These are phyloP conservation scores for Gossypium aridum DNA, from an alignment of 441 rosid genomes.

Conservation along the genomic window DNA sequence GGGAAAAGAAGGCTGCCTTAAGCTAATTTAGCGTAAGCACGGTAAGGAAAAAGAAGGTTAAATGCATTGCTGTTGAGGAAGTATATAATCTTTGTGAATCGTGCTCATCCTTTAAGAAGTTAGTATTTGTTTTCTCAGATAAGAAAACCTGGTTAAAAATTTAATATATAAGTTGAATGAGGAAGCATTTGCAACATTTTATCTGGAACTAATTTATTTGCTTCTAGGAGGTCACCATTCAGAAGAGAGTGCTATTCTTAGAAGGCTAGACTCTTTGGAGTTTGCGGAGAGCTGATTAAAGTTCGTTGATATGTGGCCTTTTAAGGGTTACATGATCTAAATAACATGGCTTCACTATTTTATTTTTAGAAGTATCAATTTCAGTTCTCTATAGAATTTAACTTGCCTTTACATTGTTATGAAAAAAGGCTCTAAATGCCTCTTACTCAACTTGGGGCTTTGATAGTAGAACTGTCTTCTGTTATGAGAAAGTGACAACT, in stretches of 20 bases:
- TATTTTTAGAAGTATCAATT: not conserved
- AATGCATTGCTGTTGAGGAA: not conserved
- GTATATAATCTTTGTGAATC: not conserved
- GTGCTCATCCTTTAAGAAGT: not conserved
- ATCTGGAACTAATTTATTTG: not conserved
- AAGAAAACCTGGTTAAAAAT: not conserved
- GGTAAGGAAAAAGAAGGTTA: not conserved
- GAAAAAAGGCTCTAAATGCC: not conserved
- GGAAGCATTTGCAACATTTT: not conserved
- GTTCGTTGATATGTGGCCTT: not conserved
- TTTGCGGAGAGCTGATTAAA: not conserved
- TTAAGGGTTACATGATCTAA: not conserved
- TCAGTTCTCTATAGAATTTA: not conserved
- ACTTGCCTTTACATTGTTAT: not conserved
- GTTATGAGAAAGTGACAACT: not conserved
- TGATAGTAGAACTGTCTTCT: not conserved
- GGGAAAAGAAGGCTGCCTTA: not conserved
- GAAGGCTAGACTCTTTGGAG: not conserved
- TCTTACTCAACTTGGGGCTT: not conserved
- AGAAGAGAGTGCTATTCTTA: constrained; percentile 2
- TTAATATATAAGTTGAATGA: not conserved
- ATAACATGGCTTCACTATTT: not conserved
- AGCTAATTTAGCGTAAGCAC: not conserved
- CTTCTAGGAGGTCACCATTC: not conserved
- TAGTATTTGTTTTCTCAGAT: not conserved